A percentile compares a stretch with the other conserved stretches of the same genome.
Evolutionary conservation across 768 basidiomycete species (phyloP).

Genomic region (Tricholoma saponaceum): DNA sequence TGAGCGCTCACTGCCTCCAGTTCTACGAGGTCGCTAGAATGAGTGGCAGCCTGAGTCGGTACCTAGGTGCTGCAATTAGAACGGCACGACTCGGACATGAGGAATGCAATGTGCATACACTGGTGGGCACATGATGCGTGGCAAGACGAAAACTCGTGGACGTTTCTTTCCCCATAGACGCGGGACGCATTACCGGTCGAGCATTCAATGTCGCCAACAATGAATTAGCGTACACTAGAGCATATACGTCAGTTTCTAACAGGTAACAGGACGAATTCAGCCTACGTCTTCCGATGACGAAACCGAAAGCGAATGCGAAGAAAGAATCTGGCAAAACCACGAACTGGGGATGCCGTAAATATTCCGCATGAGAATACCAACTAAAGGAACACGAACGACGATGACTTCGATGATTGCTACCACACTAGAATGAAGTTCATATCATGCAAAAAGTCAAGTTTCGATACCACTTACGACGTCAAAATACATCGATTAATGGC

Average conservation of each 20-base stretch:
- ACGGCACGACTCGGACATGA: neutral
- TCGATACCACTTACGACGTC: constrained; percentile 38
- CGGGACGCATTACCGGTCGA: constrained; percentile 27
- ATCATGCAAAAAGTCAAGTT: neutral
- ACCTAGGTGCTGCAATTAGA: neutral
- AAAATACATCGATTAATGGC: constrained; percentile 49
- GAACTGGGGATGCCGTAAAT: constrained; percentile 26
- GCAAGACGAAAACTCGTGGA: constrained; percentile 32
- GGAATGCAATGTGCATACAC: constrained; percentile 7
- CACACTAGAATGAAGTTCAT: constrained; percentile 21
- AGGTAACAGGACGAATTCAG: neutral
- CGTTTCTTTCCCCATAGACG: constrained; percentile 20
- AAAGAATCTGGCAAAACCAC: constrained; percentile 37
- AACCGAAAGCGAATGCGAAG: constrained; percentile 46
- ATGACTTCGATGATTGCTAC: constrained; percentile 36
- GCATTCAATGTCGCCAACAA: constrained; percentile 43
- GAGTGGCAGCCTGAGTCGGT: neutral
- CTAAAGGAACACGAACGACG: constrained; percentile 20
- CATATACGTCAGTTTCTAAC: neutral
- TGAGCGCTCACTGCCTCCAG: neutral
- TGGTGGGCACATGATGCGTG: constrained; percentile 17
- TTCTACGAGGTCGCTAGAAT: neutral
- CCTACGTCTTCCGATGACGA: constrained; percentile 48
- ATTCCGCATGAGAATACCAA: neutral
- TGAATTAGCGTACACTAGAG: constrained; percentile 43